A percentile compares a stretch with the other conserved stretches of the same genome.
Conservation (phyloP, 495 filamentous ascomycete genomes). For the Sabuloglossum arenarium region DNA sequence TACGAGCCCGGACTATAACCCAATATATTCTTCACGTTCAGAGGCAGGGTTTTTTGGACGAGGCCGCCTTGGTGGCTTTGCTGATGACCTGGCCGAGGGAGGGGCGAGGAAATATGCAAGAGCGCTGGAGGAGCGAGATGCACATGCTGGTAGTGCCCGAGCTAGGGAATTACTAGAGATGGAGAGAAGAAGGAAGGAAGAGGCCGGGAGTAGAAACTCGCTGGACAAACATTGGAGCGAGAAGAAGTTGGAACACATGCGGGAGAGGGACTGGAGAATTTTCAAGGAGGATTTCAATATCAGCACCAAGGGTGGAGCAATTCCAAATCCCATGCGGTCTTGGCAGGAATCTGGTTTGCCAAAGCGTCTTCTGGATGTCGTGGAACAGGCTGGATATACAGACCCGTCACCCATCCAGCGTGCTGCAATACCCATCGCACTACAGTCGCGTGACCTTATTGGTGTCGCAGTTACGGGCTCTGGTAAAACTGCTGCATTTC, state of each 20-base stretch:
- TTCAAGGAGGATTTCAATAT: constrained; percentile 99
- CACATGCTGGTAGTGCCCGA: constrained; percentile 53
- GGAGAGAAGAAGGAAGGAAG: constrained; percentile 61
- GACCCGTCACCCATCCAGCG: constrained; percentile 86
- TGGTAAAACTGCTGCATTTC: constrained; percentile 92
- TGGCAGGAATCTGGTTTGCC: constrained; percentile 80
- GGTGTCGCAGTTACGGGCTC: constrained; percentile 97
- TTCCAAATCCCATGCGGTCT: constrained; percentile 91
- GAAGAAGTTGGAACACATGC: constrained; percentile 89
- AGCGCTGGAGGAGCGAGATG: constrained; percentile 58
- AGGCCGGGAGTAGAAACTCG: constrained; percentile 40
- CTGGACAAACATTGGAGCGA: constrained; percentile 94
- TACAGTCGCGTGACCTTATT: constrained; percentile 85
- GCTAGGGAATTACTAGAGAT: constrained; percentile 74
- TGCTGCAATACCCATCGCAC: constrained; percentile 85
- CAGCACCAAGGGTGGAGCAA: constrained; percentile 67
- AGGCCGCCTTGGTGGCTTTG: constrained; percentile 64
- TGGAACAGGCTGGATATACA: constrained; percentile 74
- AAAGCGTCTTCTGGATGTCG: constrained; percentile 58
- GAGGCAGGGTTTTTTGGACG: constrained; percentile 64
- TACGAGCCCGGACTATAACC: constrained; percentile 77
- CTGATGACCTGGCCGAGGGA: constrained; percentile 51
- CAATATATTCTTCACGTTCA: constrained; percentile 55
- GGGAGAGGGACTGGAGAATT: constrained; percentile 95
- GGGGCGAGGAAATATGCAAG: constrained; percentile 54